phyloP scores from a whole-genome alignment of 2,329 filamentous ascomycete genomes.

The Epichloe sylvatica region DNA sequence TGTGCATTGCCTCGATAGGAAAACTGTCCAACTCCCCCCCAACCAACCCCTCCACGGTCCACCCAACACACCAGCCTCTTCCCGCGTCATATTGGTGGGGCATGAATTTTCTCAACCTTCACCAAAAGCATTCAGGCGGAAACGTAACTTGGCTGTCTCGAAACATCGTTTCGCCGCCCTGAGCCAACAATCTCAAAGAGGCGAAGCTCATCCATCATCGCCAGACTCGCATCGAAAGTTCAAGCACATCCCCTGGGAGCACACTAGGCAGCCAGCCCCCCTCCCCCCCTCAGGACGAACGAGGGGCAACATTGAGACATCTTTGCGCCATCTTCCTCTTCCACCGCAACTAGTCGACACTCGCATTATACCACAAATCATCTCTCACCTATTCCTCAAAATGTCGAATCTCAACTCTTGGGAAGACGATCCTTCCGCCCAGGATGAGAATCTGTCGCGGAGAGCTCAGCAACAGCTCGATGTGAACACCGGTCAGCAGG shows the following conservation, averaged over 20 bases:
- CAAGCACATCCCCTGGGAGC: not conserved
- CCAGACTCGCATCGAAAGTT: not conserved
- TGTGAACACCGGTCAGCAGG: conserved; percentile 39
- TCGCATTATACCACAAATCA: not conserved
- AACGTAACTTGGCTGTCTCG: conserved; percentile 2
- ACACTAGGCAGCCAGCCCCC: not conserved
- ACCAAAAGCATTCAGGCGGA: conserved; percentile 8
- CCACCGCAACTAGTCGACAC: not conserved
- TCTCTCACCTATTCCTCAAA: conserved; percentile 6
- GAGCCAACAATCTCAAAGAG: not conserved
- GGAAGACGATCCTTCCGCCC: conserved; percentile 72
- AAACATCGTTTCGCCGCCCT: conserved; percentile 2
- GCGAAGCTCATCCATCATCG: not conserved
- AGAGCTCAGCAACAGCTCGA: conserved; percentile 67
- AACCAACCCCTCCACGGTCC: no score
- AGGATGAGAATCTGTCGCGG: conserved; percentile 65
- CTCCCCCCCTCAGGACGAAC: not conserved
- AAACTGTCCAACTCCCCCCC: conserved; percentile 8
- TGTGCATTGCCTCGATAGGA: no score
- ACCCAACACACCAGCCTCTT: conserved; percentile 7
- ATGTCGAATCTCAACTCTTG: conserved; percentile 93
- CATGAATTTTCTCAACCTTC: conserved; percentile 26
- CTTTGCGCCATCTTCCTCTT: not conserved
- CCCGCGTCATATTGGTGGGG: conserved; percentile 26
- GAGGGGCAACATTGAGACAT: not conserved